phyloP scores from a whole-genome alignment of 2,329 filamentous ascomycete species.

The Fusarium odoratissimum region DNA sequence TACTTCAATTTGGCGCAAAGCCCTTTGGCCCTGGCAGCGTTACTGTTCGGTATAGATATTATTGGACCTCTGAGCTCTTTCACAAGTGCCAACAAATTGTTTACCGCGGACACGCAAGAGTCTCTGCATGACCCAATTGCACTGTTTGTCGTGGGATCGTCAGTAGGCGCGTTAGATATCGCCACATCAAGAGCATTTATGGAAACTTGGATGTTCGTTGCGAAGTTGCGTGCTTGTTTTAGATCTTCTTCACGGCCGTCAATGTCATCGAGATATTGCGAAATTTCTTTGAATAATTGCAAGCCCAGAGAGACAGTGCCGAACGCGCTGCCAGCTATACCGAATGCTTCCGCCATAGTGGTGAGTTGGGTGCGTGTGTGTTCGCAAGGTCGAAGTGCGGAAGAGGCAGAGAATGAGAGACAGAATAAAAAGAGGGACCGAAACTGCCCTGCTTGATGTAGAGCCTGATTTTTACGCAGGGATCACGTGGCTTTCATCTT shows the following conservation, averaged over 20 bases:
- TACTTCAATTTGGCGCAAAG: too few species aligned
- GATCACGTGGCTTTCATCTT: not conserved
- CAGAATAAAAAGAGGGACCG: accelerated
- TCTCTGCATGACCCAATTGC: not conserved
- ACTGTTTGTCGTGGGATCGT: accelerated
- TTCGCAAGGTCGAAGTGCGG: not conserved
- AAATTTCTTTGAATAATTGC: not conserved
- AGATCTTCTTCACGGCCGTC: not conserved
- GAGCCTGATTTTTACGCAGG: not conserved
- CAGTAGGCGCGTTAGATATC: accelerated
- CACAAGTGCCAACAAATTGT: too few species aligned
- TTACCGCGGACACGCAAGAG: too few species aligned
- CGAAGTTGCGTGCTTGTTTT: not conserved
- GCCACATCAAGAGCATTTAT: not conserved
- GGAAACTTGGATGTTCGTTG: accelerated
- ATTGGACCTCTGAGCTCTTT: too few species aligned
- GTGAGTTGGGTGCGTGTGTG: accelerated
- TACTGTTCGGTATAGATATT: too few species aligned
- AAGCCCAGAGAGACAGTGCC: not conserved
- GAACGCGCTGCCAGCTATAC: not conserved
- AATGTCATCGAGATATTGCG: not conserved
- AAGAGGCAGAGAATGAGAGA: not conserved
- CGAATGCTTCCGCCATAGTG: not conserved
- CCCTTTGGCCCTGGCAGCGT: too few species aligned
- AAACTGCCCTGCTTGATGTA: accelerated